phyloP scores from a whole-genome alignment of 1,284 basidiomycete genomes.

The Rhodotorula sp. region DNA sequence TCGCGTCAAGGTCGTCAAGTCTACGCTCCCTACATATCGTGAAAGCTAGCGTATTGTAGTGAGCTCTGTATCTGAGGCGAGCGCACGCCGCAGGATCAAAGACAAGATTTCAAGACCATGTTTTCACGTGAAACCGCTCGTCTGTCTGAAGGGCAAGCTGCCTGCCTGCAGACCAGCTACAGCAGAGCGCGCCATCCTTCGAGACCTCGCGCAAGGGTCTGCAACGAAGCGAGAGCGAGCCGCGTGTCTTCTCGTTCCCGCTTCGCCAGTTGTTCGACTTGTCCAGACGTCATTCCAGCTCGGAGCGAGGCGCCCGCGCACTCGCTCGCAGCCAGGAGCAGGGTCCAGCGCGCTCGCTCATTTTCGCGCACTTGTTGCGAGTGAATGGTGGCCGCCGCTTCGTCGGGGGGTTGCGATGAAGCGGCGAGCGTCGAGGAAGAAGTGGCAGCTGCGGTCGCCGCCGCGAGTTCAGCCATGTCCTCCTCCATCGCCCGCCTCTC shows the following conservation, averaged over 20 bases:
- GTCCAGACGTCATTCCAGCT: neutral
- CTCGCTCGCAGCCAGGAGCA: neutral
- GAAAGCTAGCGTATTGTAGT: too few species aligned
- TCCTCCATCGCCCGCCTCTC: slow-evolving; percentile 12
- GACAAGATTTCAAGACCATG: neutral
- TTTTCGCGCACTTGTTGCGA: neutral
- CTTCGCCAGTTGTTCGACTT: neutral
- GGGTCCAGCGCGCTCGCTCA: neutral
- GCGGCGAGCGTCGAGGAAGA: neutral
- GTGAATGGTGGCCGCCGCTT: neutral
- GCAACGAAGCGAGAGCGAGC: neutral
- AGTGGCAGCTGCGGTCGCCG: neutral
- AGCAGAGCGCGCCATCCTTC: neutral
- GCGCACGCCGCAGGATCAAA: neutral
- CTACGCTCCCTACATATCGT: too few species aligned
- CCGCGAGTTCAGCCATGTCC: slow-evolving; percentile 8
- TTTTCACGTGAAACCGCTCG: neutral
- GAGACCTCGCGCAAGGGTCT: neutral
- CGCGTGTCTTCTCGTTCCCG: neutral
- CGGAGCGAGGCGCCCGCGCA: neutral
- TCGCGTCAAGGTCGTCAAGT: too few species aligned
- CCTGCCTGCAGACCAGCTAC: neutral
- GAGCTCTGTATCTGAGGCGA: too few species aligned
- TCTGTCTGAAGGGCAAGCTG: neutral
- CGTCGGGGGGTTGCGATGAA: neutral